phyloP scores from a whole-genome alignment of 768 basidiomycete species.

The Trametes cubensis region DNA sequence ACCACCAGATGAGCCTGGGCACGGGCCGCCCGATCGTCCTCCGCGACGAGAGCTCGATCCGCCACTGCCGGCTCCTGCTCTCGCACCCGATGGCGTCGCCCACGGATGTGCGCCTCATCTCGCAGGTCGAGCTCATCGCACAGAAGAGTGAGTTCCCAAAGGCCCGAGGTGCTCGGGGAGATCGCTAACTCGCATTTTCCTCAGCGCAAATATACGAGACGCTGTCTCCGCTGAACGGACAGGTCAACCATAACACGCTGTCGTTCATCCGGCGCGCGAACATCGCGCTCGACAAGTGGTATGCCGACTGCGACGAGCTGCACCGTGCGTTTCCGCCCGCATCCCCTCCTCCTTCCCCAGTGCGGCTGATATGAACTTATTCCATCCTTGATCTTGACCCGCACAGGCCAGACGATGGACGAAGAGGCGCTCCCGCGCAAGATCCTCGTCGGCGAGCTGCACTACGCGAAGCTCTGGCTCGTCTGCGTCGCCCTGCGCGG shows the following conservation, averaged over 20 bases:
- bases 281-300: slow-evolving; percentile 88
- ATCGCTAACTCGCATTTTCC: background rate
- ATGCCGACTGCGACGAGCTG: slow-evolving; percentile 82
- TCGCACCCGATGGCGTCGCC: slow-evolving; percentile 85
- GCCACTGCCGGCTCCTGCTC: slow-evolving; percentile 80
- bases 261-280: slow-evolving; percentile 88
- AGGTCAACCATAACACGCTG: slow-evolving; percentile 82
- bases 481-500: slow-evolving; percentile 91
- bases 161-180: background rate
- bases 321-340: slow-evolving; percentile 61
- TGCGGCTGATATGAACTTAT: too few species aligned
- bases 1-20: slow-evolving; percentile 95
- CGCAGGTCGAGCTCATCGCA: slow-evolving; percentile 86
- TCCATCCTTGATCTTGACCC: too few species aligned
- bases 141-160: slow-evolving; percentile 72
- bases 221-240: slow-evolving; percentile 80
- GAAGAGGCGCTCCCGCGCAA: slow-evolving; percentile 85
- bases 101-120: slow-evolving; percentile 87
- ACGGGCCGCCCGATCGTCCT: slow-evolving; percentile 90
- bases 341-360: too few species aligned
- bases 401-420: slow-evolving; percentile 78
- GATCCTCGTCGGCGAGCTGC: slow-evolving; percentile 84
- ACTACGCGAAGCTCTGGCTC: slow-evolving; percentile 94
- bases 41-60: slow-evolving; percentile 85
- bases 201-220: slow-evolving; percentile 93